phyloP scores from a whole-genome alignment of 2,329 filamentous ascomycete genomes.

The Fusarium sp. region DNA sequence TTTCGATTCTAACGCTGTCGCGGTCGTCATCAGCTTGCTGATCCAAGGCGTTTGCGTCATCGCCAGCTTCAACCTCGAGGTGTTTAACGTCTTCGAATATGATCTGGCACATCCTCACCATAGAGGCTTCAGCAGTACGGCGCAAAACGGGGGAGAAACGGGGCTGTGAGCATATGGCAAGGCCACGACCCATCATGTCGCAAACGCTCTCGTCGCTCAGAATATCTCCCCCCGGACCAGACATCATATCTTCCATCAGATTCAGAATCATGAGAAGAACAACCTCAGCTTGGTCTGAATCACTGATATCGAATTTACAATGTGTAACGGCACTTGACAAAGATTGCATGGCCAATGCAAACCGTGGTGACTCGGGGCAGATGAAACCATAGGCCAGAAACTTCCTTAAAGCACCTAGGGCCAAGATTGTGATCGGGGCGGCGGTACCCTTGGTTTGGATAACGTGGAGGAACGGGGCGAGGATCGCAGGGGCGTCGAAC shows the following conservation, averaged over 20 bases:
- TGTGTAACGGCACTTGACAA: constrained; percentile 95
- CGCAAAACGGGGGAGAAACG: constrained; percentile 90
- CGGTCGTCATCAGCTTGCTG: constrained; percentile 73
- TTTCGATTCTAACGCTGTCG: constrained; percentile 83
- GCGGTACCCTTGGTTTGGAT: constrained; percentile 96
- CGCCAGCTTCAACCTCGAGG: constrained; percentile 75
- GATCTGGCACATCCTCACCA: constrained; percentile 99
- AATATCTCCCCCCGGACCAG: constrained; percentile 88
- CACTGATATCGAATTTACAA: constrained; percentile 96
- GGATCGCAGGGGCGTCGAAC: constrained; percentile 88
- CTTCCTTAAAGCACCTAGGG: constrained; percentile 92
- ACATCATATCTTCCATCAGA: constrained; percentile 98
- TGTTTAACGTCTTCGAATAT: constrained; percentile 95
- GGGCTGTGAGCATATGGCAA: constrained; percentile 96
- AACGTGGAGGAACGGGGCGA: constrained; percentile 95
- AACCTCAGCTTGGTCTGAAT: constrained; percentile 93
- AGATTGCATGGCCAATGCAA: constrained; percentile 91
- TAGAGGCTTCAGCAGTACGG: constrained; percentile 91
- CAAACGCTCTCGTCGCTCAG: constrained; percentile 98
- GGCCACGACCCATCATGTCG: constrained; percentile 98
- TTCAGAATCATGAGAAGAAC: constrained; percentile 94
- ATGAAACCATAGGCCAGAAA: constrained; percentile 97
- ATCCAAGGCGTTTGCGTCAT: constrained; percentile 72
- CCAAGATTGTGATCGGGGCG: constrained; percentile 93
- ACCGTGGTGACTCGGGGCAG: constrained; percentile 82